Percentiles rank a stretch among this genome's conserved stretches.
These are phyloP conservation scores for Halteria grandinella DNA, from an alignment of 73 alveolate species.

Conservation along the genomic window DNA sequence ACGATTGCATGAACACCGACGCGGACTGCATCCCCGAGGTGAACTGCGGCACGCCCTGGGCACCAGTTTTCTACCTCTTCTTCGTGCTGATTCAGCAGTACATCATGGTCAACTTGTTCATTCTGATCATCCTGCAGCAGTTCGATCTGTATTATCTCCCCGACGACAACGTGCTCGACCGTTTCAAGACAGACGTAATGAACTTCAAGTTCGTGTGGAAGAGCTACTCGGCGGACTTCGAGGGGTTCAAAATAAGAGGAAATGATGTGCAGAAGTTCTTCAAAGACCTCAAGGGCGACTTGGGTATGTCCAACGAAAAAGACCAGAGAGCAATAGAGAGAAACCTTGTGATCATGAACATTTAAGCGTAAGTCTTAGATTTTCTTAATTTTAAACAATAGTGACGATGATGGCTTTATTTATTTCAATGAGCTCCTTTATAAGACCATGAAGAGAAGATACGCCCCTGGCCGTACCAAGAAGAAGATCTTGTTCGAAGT, in stretches of 20 bases:
- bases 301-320: constrained; percentile 7
- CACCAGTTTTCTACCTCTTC: constrained; percentile 48
- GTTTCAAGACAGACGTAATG: constrained; percentile 42
- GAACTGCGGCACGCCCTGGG: constrained; percentile 19
- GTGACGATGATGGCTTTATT: constrained; percentile 72
- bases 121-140: constrained; percentile 61
- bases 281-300: constrained; percentile 25
- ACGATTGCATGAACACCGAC: constrained; percentile 58
- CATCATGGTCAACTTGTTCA: constrained; percentile 70
- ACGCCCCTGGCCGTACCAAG: constrained; percentile 11
- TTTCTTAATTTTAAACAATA: not conserved
- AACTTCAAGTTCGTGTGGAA: constrained; percentile 7
- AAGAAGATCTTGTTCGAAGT: constrained; percentile 3
- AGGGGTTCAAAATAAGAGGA: constrained; percentile 36
- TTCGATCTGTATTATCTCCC: constrained; percentile 64
- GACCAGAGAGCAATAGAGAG: constrained; percentile 41
- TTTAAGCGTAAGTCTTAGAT: constrained; percentile 5
- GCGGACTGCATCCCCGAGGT: constrained; percentile 30
- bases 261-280: constrained; percentile 35
- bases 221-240: constrained; percentile 3
- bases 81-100: constrained; percentile 43
- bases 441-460: constrained; percentile 66
- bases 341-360: constrained; percentile 56
- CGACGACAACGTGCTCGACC: constrained; percentile 56
- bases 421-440: constrained; percentile 73